A percentile compares a stretch with the other conserved stretches of the same genome.
Conservation (phyloP, 1,284 basidiomycete genomes). For the Vanrija pseudolonga region DNA sequence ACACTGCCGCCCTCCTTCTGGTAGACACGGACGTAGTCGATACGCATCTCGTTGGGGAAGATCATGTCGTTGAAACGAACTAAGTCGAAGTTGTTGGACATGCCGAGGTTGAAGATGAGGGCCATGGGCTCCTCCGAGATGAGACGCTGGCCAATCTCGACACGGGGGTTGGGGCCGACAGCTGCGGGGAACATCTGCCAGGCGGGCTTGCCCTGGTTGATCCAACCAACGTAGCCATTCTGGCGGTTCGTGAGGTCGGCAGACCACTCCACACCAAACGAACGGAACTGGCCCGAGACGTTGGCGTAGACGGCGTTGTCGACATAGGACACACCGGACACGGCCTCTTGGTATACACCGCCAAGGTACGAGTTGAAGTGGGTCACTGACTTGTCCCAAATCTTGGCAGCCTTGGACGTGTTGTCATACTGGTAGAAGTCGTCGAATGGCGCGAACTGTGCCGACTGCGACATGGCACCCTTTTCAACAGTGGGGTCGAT, state of each 20-base stretch:
- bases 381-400: conserved; percentile 51
- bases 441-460: conserved; percentile 56
- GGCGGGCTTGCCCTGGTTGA: conserved; percentile 56
- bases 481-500: conserved; percentile 14
- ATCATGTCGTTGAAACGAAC: conserved; percentile 46
- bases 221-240: conserved; percentile 65
- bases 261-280: conserved; percentile 69
- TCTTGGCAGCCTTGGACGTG: conserved; percentile 41
- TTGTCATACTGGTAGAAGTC: conserved; percentile 59
- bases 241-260: conserved; percentile 56
- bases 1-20: conserved; percentile 43
- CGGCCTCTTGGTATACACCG: conserved; percentile 71
- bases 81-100: conserved; percentile 51
- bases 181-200: conserved; percentile 58
- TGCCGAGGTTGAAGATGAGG: conserved; percentile 49
- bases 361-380: conserved; percentile 72
- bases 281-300: conserved; percentile 24
- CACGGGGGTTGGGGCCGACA: conserved; percentile 56
- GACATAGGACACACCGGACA: conserved; percentile 62
- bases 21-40: conserved; percentile 53
- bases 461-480: conserved; percentile 29
- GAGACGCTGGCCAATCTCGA: conserved; percentile 61
- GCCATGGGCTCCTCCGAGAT: conserved; percentile 71
- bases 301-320: conserved; percentile 55
- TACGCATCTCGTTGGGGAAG: conserved; percentile 50